Evolutionary conservation across 371 early-diverging fungal genomes (phyloP).

Genomic region (Phascolomyces articulosus): DNA sequence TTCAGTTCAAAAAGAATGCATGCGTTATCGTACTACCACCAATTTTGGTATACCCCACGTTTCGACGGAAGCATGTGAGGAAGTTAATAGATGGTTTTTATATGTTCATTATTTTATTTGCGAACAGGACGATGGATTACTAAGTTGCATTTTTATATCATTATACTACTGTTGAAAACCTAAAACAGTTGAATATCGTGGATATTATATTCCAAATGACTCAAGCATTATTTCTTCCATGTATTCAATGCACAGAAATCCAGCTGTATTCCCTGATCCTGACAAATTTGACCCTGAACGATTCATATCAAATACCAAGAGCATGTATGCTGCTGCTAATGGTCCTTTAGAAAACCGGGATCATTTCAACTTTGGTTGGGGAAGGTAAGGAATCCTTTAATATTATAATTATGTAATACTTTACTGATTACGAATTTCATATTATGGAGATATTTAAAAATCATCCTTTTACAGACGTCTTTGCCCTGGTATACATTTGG

Average conservation of each 20-base stretch:
- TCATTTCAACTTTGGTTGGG: slow-evolving; percentile 27
- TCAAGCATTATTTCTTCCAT: slow-evolving; percentile 10
- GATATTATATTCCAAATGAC: slow-evolving; percentile 16
- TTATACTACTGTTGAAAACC: neutral
- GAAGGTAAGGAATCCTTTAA: too few species aligned
- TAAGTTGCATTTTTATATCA: too few species aligned
- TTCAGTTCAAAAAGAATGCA: slow-evolving; percentile 22
- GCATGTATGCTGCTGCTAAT: slow-evolving; percentile 17
- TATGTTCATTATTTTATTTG: too few species aligned
- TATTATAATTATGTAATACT: too few species aligned
- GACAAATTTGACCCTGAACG: slow-evolving; percentile 20
- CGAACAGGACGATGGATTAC: too few species aligned
- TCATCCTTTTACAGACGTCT: slow-evolving; percentile 13
- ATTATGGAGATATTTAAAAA: neutral
- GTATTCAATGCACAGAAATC: slow-evolving; percentile 22
- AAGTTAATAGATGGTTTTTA: neutral
- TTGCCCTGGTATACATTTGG: slow-evolving; percentile 15
- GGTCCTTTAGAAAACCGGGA: slow-evolving; percentile 18
- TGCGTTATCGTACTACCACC: slow-evolving; percentile 18
- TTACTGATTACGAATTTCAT: neutral
- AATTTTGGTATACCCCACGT: slow-evolving; percentile 22
- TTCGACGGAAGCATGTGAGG: slow-evolving; percentile 12
- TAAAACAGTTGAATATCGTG: slow-evolving; percentile 2
- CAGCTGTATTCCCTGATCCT: slow-evolving; percentile 11
- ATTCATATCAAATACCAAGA: slow-evolving; percentile 13